Base-by-base conservation (phyloP, 441 rosid species). In the Lepidium campestre region DNA sequence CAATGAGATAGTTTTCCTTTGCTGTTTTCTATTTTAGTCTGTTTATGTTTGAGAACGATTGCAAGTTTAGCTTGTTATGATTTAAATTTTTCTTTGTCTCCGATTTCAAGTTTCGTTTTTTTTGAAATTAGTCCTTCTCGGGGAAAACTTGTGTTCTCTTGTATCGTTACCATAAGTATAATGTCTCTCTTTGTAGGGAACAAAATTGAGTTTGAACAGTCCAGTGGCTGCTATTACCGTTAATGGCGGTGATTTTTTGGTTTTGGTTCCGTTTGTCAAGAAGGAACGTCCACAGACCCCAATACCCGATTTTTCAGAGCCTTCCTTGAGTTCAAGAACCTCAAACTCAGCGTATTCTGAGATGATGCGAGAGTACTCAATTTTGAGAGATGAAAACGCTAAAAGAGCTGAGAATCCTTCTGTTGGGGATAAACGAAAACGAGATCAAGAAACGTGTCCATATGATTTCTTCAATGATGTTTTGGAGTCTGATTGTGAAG, bases 251-350 rank as follows among this genome's bases (percentile, higher is more conserved):
- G 96, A 91, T 53, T 86, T 91, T 54, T 39, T 91, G 34, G 93
- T 86, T 52, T 74, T 91, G 47, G 75, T 86, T 79, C 94, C 94
- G 4, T 86, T 83, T 61, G 40, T 70, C 44, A 94, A 84, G 88
- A 94, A 88, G 79, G 81, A 81, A 13, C 67, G 62, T 60, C 52
- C 73, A 50, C 83, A 70, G 60, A 48, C 67, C 1, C 75, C 59
- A 37, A 62, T 74, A 41, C 65, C 85, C 46, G 81, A 78, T 65
- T 73, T 77, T 23, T 48, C 76, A n/a, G 64, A 65, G 42, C 67
- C 78, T 62, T 65, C 82, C 14, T n/a, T 42, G 49, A 58, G 40
- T 68, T 37, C 67, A 48, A n/a, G 67, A 25, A 83, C 83, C 65
- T 84, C 93, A 0, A 86, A 90, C 70, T 82, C 82, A 1, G 76